These are phyloP conservation scores for Corymbia maculata DNA, from an alignment of 345 rosid genomes.

Conservation along the genomic window DNA sequence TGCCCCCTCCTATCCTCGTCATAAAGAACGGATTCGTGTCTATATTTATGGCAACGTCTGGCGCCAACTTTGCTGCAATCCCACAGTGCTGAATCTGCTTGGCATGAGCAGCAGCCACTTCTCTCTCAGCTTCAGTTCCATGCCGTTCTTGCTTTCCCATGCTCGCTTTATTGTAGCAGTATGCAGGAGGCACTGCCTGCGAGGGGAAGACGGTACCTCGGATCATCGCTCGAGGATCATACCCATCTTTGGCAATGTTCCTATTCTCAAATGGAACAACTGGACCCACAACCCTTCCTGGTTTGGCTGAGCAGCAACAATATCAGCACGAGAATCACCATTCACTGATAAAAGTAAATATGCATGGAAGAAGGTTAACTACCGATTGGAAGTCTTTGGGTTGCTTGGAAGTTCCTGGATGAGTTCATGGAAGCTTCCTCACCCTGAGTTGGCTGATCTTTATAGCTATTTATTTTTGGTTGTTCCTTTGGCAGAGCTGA, in stretches of 20 bases:
- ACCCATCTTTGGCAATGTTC: slow-evolving; percentile 35
- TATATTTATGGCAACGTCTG: slow-evolving; percentile 71
- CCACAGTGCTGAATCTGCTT: slow-evolving; percentile 52
- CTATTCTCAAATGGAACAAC: slow-evolving; percentile 52
- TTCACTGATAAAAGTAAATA: neutral
- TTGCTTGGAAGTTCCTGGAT: slow-evolving; percentile 34
- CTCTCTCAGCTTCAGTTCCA: slow-evolving; percentile 35
- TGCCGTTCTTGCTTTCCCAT: slow-evolving; percentile 50
- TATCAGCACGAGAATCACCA: slow-evolving; percentile 1
- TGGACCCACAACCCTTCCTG: slow-evolving; percentile 56
- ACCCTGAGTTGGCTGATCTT: slow-evolving; percentile 25
- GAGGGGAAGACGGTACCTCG: slow-evolving; percentile 39
- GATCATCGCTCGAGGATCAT: slow-evolving; percentile 57
- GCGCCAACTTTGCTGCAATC: slow-evolving; percentile 37
- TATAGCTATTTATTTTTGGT: slow-evolving; percentile 12
- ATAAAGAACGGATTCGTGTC: slow-evolving; percentile 71
- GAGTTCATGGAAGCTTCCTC: slow-evolving; percentile 34
- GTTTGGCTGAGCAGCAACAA: slow-evolving; percentile 39
- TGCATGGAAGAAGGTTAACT: neutral
- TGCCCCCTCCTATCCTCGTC: slow-evolving; percentile 51
- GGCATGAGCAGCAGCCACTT: slow-evolving; percentile 22
- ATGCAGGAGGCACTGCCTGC: slow-evolving; percentile 32
- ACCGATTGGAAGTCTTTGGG: slow-evolving; percentile 62
- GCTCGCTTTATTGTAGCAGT: slow-evolving; percentile 22
- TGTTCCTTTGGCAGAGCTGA: slow-evolving; percentile 33